Base-by-base conservation (phyloP, 805 yeast species). In the Zygosaccharomyces bailii region DNA sequence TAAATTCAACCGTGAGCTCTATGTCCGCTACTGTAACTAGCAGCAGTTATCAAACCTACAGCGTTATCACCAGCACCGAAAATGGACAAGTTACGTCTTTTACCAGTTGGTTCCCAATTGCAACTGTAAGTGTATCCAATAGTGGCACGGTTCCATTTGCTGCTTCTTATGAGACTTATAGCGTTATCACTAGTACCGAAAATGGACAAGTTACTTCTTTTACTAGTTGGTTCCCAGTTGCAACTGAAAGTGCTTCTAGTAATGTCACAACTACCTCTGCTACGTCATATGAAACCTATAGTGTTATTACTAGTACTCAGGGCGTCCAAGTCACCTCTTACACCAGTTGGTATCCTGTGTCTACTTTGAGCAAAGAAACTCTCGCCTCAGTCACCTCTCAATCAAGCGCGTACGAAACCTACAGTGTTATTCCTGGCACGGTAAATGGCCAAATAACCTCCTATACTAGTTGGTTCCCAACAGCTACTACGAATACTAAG, bases 381-480 rank as follows among this genome's bases (percentile, higher is more conserved):
- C 39, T 53, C 6, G 41, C 48, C 9, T 4, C 36, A 30, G 17
- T n/a, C n/a, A n/a, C n/a, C n/a, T n/a, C n/a, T n/a, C n/a, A n/a
- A n/a, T n/a, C n/a, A n/a, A n/a, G n/a, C n/a, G n/a, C 25, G 4
- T 21, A 35, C 20, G 27, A 16, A 33, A 51, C 54, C n/a, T 49
- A 49, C 39, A 48, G 56, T 1, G 47, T 53, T n/a, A 34, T 53
- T 10, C 51, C 60, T 2, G 42, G 29, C 9, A 53, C 59, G 4
- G 20, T 31, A 9, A 34, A 48, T 37, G 60, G 34, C 18, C 30
- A 20, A 11, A 38, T 25, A 17, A 19, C 31, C 20, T 14, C 30
- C 14, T 9, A 29, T 4, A 10, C 34, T 11, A 11, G 36, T n/a
- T 42, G 42, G 42, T 30, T 31, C 23, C 40, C 50, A n/a, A 16